Base-by-base conservation (phyloP, 2,329 filamentous ascomycete species). In the Fonsecaea monophora region DNA sequence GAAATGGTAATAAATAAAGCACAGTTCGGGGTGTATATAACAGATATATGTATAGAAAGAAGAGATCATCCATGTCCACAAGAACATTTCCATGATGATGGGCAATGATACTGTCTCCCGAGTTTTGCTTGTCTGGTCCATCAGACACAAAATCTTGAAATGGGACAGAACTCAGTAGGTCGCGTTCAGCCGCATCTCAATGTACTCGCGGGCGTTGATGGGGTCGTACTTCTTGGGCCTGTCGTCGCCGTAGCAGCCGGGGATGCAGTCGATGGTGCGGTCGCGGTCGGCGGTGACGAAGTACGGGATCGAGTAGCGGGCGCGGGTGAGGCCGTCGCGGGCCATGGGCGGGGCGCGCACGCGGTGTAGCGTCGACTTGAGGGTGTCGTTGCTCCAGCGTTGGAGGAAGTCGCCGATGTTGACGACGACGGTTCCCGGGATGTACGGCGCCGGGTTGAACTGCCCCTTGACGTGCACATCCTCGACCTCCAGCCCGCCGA, bases 401-500 rank as follows among this genome's bases (percentile, higher is more conserved):
- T 84, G 82, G 75, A 85, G 76, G 62, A 83, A 84, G 68, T 85
- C 83, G 2, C 82, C 83, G 69, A 85, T 84, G 65, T 85, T 85
- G 37, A 85, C 81, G 0, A 85, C 82, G 2, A 85, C 72, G 0
- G 67, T 66, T 60, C 88, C 89, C 37, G 88, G 83, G 65, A 96
- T 93, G 0, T 92, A 93, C 5, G 87, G 92, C 0, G 92, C 94
- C 74, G 96, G 87, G 42, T 96, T 88, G 73, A 94, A 97, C 0
- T 84, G 86, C 1, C 91, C 92, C 48, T 86, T 89, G 0, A 92
- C 92, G 40, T 90, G 90, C 76, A 80, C 90, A 0, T 87, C 85
- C 0, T 57, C 69, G 48, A 84, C 81, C 72, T 84, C 82, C 3
- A 84, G 75, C 0, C 81, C 82, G 25, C 81, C 81, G 1, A 80